Base-by-base conservation (phyloP, 345 rosid species). In the Crucihimalaya himalaica region DNA sequence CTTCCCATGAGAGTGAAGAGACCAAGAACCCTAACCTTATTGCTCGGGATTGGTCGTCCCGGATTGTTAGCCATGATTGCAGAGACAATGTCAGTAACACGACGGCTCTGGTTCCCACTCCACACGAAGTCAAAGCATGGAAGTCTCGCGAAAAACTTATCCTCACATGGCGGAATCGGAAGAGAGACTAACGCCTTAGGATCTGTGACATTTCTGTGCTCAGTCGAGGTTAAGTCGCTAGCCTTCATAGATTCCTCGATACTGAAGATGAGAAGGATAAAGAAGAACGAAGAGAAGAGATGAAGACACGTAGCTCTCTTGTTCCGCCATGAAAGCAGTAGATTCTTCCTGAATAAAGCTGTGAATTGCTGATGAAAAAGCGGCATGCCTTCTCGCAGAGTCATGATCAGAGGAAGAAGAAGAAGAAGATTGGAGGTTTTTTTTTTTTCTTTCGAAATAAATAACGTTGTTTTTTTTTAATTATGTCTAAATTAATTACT, bases 121-220 rank as follows among this genome's bases (percentile, higher is more conserved):
- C 96, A 94, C 2, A 88, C 61, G 74, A 94, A 94, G 85, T 94
- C 98, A 45, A 64, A 84, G 63, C 97, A 94, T 5, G 95, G 95
- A 32, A 27, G 62, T 64, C 52, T 85, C 42, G 79, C 45, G 79
- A 63, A 87, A 64, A 81, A 87, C 83, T 86, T 91, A 21, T 83
- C 91, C 84, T 94, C 96, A 74, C 98, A 94, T 10, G 94, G 85
- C 5, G 84, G 93, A 65, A 94, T 89, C 7, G 96, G 53, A 25
- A 85, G 86, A 4, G 81, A 75, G 3, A 81, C 75, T 20, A 81
- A 70, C 6, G 86, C 47, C 42, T 52, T 28, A 0, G 97, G 98
- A 48, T 89, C 86, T 0, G 53, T 74, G 20, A 89, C 29, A 25
- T 50, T 60, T 37, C 34, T 37, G 76, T 54, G 80, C 10, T 51